Evolutionary conservation across 371 early-diverging fungal genomes (phyloP), one percentile per base, ranked within the genome.

Genomic region (Batkoa obscura): DNA sequence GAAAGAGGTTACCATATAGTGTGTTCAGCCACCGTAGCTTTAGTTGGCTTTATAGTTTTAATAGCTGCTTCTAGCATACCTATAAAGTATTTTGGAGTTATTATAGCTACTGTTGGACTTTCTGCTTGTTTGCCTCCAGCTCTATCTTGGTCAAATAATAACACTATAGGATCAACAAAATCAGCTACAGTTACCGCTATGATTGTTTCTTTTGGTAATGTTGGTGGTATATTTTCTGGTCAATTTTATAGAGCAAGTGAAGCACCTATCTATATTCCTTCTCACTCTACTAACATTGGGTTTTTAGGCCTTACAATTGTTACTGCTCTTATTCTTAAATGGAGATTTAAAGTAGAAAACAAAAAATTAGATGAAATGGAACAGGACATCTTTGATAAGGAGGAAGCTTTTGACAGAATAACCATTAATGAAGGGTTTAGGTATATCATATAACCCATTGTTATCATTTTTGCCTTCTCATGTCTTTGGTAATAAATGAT

Each of bases 101-200:
- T 48, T 8, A 32, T 64, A 10, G 61, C 57, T 1, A 48, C 62
- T 1, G 43, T 54, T 2, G 67, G 67, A 0, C 58, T 60, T 39
- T 55, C 59, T 0, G 58, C 64, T 0, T 46, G 48, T 0, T 47
- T 57, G 0, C 37, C 60, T 8, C 42, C 62, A 15, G n/a, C 62
- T 37, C 48, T 55, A 2, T 60, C 64, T 0, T 66, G 63, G 66
- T 69, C 75, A 53, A 65, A 70, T 10, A 72, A 67, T 60, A 80
- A 76, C 31, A 67, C 75, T 39, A 74, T 74, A 55, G 79, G 78
- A 0, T 70, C 74, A 50, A 75, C 76, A 15, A 81, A 79, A 56
- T 66, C 76, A 30, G 75, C 70, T 50, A 71, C 71, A 13, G 76
- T 73, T 0, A 66, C 66, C 2, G 79, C 73, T 1, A 62, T 74